Percentiles rank a stretch among this genome's conserved stretches.
Evolutionary conservation across 192 early-diverging fungal genomes (phyloP).

Genomic region (Hyaloraphidium curvatum): DNA sequence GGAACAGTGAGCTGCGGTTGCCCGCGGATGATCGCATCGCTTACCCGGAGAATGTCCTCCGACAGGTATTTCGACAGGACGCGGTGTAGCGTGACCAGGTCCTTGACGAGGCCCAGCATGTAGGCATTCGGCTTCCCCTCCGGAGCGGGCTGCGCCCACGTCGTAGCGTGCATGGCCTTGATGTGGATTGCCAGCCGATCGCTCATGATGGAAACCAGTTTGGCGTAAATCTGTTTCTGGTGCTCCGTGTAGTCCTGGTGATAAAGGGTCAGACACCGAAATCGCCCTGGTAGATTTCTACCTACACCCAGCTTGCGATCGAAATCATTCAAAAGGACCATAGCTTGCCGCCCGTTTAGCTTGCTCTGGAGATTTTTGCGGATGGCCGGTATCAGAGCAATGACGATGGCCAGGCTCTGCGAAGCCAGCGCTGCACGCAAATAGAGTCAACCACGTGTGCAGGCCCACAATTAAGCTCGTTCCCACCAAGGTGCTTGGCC

Average conservation of each 20-base stretch:
- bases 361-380: conserved; percentile 59
- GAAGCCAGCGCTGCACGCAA: conserved; percentile 56
- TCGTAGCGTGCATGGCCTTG: conserved; percentile 36
- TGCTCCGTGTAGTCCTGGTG: conserved; percentile 68
- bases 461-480: background rate
- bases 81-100: conserved; percentile 75
- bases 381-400: conserved; percentile 67
- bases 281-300: too few species aligned
- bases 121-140: conserved; percentile 27
- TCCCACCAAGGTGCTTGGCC: conserved; percentile 75
- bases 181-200: conserved; percentile 64
- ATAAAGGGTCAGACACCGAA: too few species aligned
- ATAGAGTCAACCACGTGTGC: background rate
- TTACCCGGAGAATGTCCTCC: conserved; percentile 43
- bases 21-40: background rate
- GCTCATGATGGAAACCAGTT: conserved; percentile 88
- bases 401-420: conserved; percentile 74
- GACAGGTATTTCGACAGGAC: conserved; percentile 78
- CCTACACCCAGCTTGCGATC: conserved; percentile 48
- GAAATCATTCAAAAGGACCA: too few species aligned
- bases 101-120: conserved; percentile 77
- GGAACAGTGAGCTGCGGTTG: background rate
- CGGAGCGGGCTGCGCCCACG: conserved; percentile 18
- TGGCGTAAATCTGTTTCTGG: conserved; percentile 73
- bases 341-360: conserved; percentile 46